Evolutionary conservation across 305 asterid species (phyloP).

Genomic region (Fraxinus ornus): DNA sequence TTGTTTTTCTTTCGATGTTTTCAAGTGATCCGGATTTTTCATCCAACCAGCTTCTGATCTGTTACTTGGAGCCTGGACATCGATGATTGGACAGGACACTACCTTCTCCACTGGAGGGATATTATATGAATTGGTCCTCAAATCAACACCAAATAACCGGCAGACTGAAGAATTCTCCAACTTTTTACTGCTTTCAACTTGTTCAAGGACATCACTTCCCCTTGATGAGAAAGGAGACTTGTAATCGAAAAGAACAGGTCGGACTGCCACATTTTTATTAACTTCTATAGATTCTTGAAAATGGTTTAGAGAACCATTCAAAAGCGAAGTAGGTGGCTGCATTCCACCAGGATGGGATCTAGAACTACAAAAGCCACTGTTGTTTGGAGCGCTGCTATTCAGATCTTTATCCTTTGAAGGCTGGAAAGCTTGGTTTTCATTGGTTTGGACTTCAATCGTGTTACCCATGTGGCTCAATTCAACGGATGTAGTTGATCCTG

Average conservation of each 20-base stretch:
- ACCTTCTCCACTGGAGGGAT: conserved; percentile 32
- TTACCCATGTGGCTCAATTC: conserved; percentile 30
- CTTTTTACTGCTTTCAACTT: conserved; percentile 37
- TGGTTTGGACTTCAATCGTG: conserved; percentile 35
- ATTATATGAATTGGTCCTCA: conserved; percentile 47
- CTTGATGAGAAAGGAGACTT: conserved; percentile 51
- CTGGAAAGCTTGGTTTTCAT: conserved; percentile 45
- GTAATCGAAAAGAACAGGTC: conserved; percentile 36
- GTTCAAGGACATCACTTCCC: conserved; percentile 41
- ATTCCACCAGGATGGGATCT: conserved; percentile 31
- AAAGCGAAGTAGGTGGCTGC: conserved; percentile 34
- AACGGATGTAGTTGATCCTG: conserved; percentile 33
- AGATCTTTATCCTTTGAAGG: conserved; percentile 41
- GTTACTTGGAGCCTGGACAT: conserved; percentile 1
- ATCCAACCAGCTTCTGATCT: conserved; percentile 30
- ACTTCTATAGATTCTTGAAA: conserved; percentile 45
- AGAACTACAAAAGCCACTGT: conserved; percentile 15
- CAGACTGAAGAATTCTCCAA: conserved; percentile 42
- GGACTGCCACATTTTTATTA: conserved; percentile 30
- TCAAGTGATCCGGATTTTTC: conserved; percentile 26
- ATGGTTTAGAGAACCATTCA: conserved; percentile 37
- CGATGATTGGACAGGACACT: conserved; percentile 12
- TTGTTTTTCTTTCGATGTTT: conserved; percentile 37
- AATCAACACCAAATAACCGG: conserved; percentile 72
- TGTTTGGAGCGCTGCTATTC: conserved; percentile 22